Evolutionary conservation across 1,139 yeast genomes (phyloP).

Genomic region (Candida sp.): DNA sequence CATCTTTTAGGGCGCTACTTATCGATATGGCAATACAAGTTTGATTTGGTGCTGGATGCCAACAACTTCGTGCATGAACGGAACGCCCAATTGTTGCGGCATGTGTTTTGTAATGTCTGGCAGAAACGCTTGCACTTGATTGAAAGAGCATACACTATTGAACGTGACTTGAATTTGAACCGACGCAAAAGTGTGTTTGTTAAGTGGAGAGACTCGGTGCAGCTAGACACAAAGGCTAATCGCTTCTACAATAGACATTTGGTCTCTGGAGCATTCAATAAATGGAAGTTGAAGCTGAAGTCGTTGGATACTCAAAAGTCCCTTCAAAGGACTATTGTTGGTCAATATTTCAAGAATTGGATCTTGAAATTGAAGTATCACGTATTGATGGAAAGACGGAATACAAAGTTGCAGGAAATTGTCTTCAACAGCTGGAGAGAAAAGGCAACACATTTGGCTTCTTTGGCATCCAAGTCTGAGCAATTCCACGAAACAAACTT

Average conservation of each 20-base stretch:
- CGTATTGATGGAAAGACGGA: constrained; percentile 9
- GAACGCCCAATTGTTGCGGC: constrained; percentile 11
- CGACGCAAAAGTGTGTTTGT: constrained; percentile 7
- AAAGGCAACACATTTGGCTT: not conserved
- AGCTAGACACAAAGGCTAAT: constrained; percentile 15
- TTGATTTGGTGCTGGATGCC: constrained; percentile 8
- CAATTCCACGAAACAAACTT: not conserved
- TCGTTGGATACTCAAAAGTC: not conserved
- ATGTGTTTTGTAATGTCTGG: constrained; percentile 21
- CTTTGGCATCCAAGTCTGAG: not conserved
- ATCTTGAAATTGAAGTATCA: constrained; percentile 14
- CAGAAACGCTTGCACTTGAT: constrained; percentile 14
- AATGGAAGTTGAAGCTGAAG: constrained; percentile 19
- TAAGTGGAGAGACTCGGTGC: constrained; percentile 19
- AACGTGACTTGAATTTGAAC: constrained; percentile 1
- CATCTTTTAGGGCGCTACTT: constrained; percentile 18
- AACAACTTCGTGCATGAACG: constrained; percentile 12
- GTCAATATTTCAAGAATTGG: constrained; percentile 4
- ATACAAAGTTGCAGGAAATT: not conserved
- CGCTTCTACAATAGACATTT: constrained; percentile 11
- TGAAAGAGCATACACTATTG: constrained; percentile 9
- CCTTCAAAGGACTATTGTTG: constrained; percentile 4
- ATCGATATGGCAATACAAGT: constrained; percentile 18
- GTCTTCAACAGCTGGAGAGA: constrained; percentile 6
- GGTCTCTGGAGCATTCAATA: constrained; percentile 7